These are phyloP conservation scores for Russula brevipes DNA, from an alignment of 768 basidiomycete species.

Conservation along the genomic window DNA sequence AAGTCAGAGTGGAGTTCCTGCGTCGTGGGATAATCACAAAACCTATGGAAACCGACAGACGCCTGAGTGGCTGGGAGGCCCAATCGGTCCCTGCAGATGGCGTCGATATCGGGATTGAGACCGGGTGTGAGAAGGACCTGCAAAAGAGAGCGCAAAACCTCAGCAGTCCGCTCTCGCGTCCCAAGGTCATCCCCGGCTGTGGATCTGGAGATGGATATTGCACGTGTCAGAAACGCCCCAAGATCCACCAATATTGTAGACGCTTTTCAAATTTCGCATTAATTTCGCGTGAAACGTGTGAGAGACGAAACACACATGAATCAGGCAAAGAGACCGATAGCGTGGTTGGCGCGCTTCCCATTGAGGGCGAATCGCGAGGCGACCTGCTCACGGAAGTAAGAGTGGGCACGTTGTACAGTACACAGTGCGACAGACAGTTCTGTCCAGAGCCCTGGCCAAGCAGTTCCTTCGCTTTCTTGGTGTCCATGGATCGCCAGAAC, in stretches of 20 bases:
- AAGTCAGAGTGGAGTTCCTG: background rate
- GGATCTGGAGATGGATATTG: slow-evolving; percentile 19
- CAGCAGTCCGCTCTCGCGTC: slow-evolving; percentile 43
- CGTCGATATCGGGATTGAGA: slow-evolving; percentile 64
- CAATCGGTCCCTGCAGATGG: slow-evolving; percentile 56
- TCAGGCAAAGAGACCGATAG: slow-evolving; percentile 23
- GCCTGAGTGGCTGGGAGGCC: slow-evolving; percentile 39
- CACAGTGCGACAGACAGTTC: slow-evolving; percentile 48
- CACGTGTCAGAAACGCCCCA: slow-evolving; percentile 25
- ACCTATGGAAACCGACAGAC: slow-evolving; percentile 44
- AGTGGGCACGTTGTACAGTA: background rate
- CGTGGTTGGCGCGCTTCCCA: background rate
- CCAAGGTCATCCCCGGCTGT: slow-evolving; percentile 1
- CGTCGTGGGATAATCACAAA: slow-evolving; percentile 8
- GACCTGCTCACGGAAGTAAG: slow-evolving; percentile 10
- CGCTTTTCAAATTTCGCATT: slow-evolving; percentile 23
- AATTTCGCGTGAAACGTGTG: background rate
- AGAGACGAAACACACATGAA: slow-evolving; percentile 24
- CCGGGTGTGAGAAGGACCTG: slow-evolving; percentile 65
- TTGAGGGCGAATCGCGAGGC: background rate
- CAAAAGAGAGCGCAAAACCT: slow-evolving; percentile 54
- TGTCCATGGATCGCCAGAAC: slow-evolving; percentile 76
- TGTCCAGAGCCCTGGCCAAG: slow-evolving; percentile 67
- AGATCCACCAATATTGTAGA: slow-evolving; percentile 32
- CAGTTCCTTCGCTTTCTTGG: slow-evolving; percentile 73